Evolutionary conservation across 768 basidiomycete species (phyloP).

Genomic region (Tricholomella constricta): DNA sequence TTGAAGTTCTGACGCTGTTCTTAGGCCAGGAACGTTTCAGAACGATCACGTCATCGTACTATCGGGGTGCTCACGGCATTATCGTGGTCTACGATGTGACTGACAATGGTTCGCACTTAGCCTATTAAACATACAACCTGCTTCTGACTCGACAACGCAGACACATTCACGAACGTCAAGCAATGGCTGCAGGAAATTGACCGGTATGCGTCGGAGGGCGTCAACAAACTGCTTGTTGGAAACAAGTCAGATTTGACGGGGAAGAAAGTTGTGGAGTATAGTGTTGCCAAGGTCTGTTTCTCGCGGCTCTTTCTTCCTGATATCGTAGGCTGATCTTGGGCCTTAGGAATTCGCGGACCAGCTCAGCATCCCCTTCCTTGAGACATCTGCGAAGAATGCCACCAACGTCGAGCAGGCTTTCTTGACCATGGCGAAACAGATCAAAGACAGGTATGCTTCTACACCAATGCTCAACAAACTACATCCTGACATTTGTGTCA

Average conservation of each 20-base stretch:
- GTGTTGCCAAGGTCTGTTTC: constrained; percentile 71
- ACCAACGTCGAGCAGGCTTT: constrained; percentile 99
- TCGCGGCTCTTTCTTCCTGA: no score
- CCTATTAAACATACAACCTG: not conserved
- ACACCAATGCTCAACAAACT: not conserved
- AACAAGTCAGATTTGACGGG: constrained; percentile 98
- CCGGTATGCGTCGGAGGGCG: constrained; percentile 95
- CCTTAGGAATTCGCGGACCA: constrained; percentile 92
- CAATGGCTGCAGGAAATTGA: constrained; percentile 94
- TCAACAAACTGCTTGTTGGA: constrained; percentile 97
- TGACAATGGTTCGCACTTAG: constrained; percentile 67
- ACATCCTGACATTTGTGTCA: constrained; percentile 27
- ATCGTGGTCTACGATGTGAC: constrained; percentile 99
- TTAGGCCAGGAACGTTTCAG: constrained; percentile 96
- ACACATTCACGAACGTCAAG: constrained; percentile 94
- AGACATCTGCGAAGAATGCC: constrained; percentile 99
- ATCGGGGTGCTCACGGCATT: constrained; percentile 97
- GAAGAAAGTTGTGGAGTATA: constrained; percentile 94
- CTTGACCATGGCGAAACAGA: constrained; percentile 97
- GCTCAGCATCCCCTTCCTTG: constrained; percentile 90
- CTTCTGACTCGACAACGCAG: constrained; percentile 41
- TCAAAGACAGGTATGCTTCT: constrained; percentile 76
- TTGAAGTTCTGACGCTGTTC: constrained; percentile 12
- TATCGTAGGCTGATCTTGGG: constrained; percentile 1
- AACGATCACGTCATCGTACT: constrained; percentile 99